phyloP scores from a whole-genome alignment of 257 asterid species.

The Salvia splendens region DNA sequence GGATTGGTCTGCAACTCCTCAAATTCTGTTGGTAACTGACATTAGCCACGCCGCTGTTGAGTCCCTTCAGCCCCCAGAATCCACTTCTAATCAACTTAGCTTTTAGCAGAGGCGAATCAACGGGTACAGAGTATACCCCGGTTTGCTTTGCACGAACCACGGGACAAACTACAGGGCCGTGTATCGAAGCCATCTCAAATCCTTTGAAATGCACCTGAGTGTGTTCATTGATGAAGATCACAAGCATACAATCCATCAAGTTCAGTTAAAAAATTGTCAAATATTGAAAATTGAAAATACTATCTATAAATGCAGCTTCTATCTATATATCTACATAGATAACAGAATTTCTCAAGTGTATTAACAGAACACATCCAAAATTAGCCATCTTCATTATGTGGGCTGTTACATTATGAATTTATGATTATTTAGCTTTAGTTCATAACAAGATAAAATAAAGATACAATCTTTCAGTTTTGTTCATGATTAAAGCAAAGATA shows the following conservation, averaged over 20 bases:
- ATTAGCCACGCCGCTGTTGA: conserved; percentile 22
- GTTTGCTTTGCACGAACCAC: conserved; percentile 59
- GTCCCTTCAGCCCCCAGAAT: conserved; percentile 56
- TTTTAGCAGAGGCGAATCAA: conserved; percentile 48
- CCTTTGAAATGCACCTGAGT: conserved; percentile 33
- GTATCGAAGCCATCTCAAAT: conserved; percentile 66
- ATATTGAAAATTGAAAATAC: background rate
- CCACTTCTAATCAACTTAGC: conserved; percentile 49
- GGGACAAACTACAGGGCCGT: conserved; percentile 76
- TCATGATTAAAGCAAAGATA: conserved; percentile 15
- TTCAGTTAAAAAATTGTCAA: background rate
- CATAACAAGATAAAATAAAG: background rate
- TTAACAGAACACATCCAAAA: background rate
- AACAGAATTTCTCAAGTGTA: background rate
- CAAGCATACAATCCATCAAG: background rate
- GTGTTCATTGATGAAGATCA: background rate
- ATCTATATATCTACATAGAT: background rate
- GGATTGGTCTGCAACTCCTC: conserved; percentile 42
- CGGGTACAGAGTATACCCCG: conserved; percentile 45
- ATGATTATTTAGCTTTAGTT: background rate
- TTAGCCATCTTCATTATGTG: background rate
- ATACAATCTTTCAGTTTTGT: conserved; percentile 16
- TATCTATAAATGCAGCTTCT: background rate
- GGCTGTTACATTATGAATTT: background rate
- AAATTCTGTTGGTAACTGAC: conserved; percentile 33